Evolutionary conservation across 73 alveolate genomes (phyloP).

Genomic region (Uronychia binucleata): DNA sequence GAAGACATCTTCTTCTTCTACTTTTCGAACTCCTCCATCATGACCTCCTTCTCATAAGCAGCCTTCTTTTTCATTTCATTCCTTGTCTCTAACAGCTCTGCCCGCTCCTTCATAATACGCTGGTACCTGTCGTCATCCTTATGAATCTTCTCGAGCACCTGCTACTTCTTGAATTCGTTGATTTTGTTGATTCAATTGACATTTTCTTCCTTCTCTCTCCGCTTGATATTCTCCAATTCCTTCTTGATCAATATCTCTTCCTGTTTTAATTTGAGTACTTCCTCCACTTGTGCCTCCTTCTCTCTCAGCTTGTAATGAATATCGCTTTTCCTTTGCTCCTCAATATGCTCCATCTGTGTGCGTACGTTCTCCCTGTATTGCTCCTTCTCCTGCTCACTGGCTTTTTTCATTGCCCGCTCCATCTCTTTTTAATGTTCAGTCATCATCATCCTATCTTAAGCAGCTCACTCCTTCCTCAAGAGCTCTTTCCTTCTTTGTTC

Average conservation of each 20-base stretch:
- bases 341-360: conserved; percentile 3
- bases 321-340: conserved; percentile 5
- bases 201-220: not conserved
- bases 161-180: conserved; percentile 5
- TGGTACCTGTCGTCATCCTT: conserved; percentile 8
- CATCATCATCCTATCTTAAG: not conserved
- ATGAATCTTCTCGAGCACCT: conserved; percentile 1
- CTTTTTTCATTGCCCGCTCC: not conserved
- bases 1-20: not conserved
- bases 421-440: not conserved
- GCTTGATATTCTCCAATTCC: conserved; percentile 6
- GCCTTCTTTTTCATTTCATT: conserved; percentile 4
- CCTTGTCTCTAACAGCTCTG: not conserved
- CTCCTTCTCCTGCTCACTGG: not conserved
- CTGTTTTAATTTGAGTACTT: not conserved
- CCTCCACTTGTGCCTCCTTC: not conserved
- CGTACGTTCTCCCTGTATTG: conserved; percentile 8
- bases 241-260: conserved; percentile 5
- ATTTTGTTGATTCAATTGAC: conserved; percentile 5
- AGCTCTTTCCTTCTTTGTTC: not conserved
- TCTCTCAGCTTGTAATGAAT: not conserved
- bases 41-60: not conserved
- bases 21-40: conserved; percentile 21
- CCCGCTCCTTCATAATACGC: not conserved
- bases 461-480: not conserved